These are phyloP conservation scores for Colletotrichum noveboracense DNA, from an alignment of 2,329 filamentous ascomycete genomes.

Conservation along the genomic window DNA sequence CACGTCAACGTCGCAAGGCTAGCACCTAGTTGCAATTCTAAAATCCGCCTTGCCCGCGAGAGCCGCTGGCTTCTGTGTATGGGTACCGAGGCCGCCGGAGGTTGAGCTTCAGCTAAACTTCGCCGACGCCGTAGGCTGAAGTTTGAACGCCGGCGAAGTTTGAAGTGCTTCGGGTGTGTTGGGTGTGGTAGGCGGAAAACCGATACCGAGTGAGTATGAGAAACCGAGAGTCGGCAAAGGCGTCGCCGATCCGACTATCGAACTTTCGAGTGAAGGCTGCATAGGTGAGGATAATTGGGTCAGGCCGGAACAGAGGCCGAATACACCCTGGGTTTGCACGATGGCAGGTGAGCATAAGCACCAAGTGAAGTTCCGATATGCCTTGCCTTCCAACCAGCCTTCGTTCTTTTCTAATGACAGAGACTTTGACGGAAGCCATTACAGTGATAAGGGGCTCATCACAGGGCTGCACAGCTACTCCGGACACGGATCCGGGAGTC, in stretches of 20 bases:
- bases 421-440: no score
- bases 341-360: not conserved
- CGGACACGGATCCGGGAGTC: not conserved
- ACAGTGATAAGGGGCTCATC: fast-evolving
- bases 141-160: not conserved
- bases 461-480: fast-evolving
- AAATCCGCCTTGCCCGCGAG: not conserved
- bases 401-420: fast-evolving
- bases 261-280: not conserved
- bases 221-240: not conserved
- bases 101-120: not conserved
- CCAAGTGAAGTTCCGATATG: fast-evolving
- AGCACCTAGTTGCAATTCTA: not conserved
- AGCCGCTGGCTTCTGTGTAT: not conserved
- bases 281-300: not conserved
- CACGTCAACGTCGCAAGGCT: not conserved
- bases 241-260: not conserved
- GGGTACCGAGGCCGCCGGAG: not conserved
- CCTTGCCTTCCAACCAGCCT: no score
- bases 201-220: not conserved
- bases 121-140: not conserved
- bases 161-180: not conserved
- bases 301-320: not conserved
- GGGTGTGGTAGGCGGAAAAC: not conserved
- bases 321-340: fast-evolving